Base-by-base conservation (phyloP, 2,329 filamentous ascomycete species). In the Penicillium sp. region DNA sequence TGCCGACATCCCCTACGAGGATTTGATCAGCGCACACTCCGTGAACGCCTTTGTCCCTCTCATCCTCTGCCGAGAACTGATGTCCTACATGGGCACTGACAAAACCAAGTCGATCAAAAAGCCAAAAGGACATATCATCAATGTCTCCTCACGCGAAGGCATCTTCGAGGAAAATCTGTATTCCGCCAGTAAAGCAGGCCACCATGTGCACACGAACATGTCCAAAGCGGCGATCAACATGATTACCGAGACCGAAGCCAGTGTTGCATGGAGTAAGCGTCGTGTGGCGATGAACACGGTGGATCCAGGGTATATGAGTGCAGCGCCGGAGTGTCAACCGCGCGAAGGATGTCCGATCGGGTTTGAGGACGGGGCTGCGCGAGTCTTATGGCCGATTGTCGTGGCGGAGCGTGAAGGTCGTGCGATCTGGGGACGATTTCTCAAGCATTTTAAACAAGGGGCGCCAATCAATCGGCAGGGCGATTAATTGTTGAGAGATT, bases 211-310 rank as follows among this genome's bases (percentile, higher is more conserved):
- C 42, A 67, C 62, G 7, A 65, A 66, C 42, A 66, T 65, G 59
- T 61, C 60, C 13, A 67, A 68, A 32, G 64, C 64, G 5, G 62
- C 59, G 1, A 54, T 68, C 10, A 65, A 65, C 46, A 67, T 67
- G 62, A 61, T 66, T 30, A 67, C 64, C 0, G 60, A 66, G 42
- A 65, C 62, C 0, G 62, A 67, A 33, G 57, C 60, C 4, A 42
- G 39, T 0, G 26, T 32, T 4, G 50, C 56, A 2, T 67, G 64
- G 65, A 34, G 45, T 25, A 18, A 3, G 16, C 44, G 35, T 1
- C 44, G 51, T 7, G 55, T 65, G 13, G 61, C 58, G 2, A 65
- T 67, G 50, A 67, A 67, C 39, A 60, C 57, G 0, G 60, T 66
- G 6, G 64, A 65, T 35, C 61, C 62, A 2, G 64, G 61, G 0